Conservation (phyloP, 306 rosid species). For the Vigna angularis region DNA sequence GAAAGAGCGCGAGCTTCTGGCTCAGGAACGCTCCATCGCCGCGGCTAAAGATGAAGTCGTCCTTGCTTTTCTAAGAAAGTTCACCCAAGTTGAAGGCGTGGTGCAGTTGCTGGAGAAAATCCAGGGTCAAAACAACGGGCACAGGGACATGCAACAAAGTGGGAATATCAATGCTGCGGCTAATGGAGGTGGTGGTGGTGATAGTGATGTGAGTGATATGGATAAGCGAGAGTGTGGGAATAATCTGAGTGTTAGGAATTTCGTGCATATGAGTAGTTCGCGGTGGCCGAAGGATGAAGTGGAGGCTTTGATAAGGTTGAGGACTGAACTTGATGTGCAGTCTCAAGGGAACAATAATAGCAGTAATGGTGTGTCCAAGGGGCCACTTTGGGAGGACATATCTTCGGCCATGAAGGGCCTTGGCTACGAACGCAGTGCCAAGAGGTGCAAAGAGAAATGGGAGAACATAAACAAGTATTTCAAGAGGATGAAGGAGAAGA, state of each 20-base stretch:
- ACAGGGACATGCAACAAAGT: conserved; percentile 48
- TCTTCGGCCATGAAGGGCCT: conserved; percentile 67
- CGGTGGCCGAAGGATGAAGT: conserved; percentile 92
- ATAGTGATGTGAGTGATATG: background rate
- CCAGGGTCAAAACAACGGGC: conserved; percentile 23
- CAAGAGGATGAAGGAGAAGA: conserved; percentile 81
- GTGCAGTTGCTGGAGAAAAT: conserved; percentile 46
- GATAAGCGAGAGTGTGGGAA: conserved; percentile 43
- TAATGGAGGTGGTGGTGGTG: conserved; percentile 2
- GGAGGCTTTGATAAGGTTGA: conserved; percentile 71
- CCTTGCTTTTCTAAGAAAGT: conserved; percentile 63
- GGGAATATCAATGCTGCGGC: background rate
- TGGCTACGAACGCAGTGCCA: conserved; percentile 74
- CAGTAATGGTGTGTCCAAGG: conserved; percentile 50
- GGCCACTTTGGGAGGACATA: conserved; percentile 81
- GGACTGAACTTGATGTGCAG: conserved; percentile 63
- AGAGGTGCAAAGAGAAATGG: conserved; percentile 97
- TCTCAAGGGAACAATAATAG: conserved; percentile 50
- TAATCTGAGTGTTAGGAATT: conserved; percentile 47
- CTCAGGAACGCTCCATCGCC: conserved; percentile 73
- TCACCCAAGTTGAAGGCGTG: conserved; percentile 50
- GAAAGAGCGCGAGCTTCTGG: conserved; percentile 67
- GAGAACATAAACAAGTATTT: conserved; percentile 94
- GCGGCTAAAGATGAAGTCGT: conserved; percentile 84
- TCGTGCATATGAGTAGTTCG: conserved; percentile 53